Conservation (phyloP, 2,329 filamentous ascomycete genomes). For the Fusarium secorum region DNA sequence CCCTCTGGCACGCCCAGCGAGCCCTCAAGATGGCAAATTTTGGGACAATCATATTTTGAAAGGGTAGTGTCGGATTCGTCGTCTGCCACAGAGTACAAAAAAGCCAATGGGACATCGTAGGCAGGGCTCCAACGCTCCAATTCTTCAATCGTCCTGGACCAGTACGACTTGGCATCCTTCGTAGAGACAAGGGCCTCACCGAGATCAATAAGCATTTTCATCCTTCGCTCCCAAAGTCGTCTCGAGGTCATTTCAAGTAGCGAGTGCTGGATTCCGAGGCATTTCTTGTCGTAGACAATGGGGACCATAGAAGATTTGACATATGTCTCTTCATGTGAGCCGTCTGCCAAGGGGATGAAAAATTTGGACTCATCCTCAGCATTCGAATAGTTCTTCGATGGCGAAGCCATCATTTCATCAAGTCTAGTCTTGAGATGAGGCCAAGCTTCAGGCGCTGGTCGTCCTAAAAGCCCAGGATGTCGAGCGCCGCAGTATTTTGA, state of each 20-base stretch:
- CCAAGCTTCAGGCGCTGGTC: conserved; percentile 67
- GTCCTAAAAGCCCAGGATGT: conserved; percentile 70
- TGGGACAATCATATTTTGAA: conserved; percentile 44
- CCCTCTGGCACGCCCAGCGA: conserved; percentile 55
- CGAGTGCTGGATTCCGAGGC: conserved; percentile 57
- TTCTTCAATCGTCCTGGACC: conserved; percentile 55
- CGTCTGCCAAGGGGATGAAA: conserved; percentile 54
- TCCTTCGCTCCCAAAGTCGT: conserved; percentile 57
- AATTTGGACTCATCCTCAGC: conserved; percentile 56
- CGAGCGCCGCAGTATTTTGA: conserved; percentile 68
- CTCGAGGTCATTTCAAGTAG: conserved; percentile 57
- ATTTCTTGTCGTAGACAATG: conserved; percentile 52
- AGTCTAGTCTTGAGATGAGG: conserved; percentile 58
- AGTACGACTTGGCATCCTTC: conserved; percentile 57
- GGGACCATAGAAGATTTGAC: conserved; percentile 59
- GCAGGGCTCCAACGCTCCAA: conserved; percentile 53
- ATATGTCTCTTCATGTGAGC: conserved; percentile 56
- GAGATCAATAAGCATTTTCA: conserved; percentile 59
- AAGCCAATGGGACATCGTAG: conserved; percentile 60
- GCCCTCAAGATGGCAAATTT: conserved; percentile 54
- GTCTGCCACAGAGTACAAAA: conserved; percentile 60
- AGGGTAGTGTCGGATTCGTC: conserved; percentile 40
- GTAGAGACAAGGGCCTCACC: conserved; percentile 55
- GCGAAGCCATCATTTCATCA: conserved; percentile 41
- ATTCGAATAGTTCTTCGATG: conserved; percentile 44